A percentile compares a stretch with the other conserved stretches of the same genome.
phyloP scores from a whole-genome alignment of 2,329 filamentous ascomycete species.

The Beauveria sp. region DNA sequence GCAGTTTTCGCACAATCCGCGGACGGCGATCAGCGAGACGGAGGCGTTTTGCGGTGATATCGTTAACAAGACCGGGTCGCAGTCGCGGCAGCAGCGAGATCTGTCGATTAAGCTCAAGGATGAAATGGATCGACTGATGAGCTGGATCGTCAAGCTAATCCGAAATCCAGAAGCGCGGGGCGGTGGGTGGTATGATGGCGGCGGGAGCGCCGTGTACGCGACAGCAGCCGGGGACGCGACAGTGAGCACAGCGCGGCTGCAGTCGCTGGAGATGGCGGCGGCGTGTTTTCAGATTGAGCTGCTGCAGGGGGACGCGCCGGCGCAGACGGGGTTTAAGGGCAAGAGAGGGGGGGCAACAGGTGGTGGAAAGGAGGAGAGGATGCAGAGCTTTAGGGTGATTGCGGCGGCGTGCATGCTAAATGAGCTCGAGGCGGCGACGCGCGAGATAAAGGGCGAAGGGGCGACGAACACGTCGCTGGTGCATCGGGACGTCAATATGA shows the following conservation, averaged over 20 bases:
- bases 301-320: not conserved
- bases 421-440: conserved; percentile 18
- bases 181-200: no score
- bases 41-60: conserved; percentile 51
- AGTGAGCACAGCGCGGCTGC: not conserved
- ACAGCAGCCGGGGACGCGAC: not conserved
- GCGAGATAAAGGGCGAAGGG: conserved; percentile 11
- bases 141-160: conserved; percentile 32
- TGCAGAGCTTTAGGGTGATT: conserved; percentile 10
- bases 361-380: not conserved
- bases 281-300: conserved; percentile 13
- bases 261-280: conserved; percentile 13
- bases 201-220: no score
- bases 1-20: conserved; percentile 38
- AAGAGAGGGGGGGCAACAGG: no score
- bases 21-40: conserved; percentile 36
- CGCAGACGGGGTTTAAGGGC: not conserved
- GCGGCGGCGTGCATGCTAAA: conserved; percentile 24
- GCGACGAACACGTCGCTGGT: not conserved
- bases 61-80: conserved; percentile 41
- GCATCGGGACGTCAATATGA: not conserved
- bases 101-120: conserved; percentile 43
- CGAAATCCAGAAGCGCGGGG: conserved; percentile 12
- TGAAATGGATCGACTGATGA: conserved; percentile 39
- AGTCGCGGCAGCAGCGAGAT: conserved; percentile 44